A percentile compares a stretch with the other conserved stretches of the same genome.
Evolutionary conservation across 2,329 filamentous ascomycete genomes (phyloP).

Genomic region (Scedosporium boydii): DNA sequence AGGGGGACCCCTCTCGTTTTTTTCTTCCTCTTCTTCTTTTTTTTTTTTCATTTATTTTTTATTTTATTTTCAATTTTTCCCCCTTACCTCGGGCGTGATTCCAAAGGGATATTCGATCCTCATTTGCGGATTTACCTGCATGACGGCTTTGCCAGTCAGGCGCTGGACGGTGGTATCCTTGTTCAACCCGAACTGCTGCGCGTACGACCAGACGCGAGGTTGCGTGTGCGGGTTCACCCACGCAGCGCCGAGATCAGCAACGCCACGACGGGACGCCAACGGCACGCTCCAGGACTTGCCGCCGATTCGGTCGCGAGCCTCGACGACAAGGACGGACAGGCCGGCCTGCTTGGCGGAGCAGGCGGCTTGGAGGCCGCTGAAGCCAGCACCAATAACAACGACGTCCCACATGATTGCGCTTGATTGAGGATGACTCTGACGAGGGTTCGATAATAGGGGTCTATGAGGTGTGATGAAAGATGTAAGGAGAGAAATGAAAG

Average conservation of each 20-base stretch:
- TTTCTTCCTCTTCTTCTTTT: too few relatives aligned
- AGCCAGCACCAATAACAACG: slow-evolving; percentile 25
- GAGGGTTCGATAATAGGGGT: too few relatives aligned
- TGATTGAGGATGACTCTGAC: too few relatives aligned
- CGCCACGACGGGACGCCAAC: slow-evolving; percentile 8
- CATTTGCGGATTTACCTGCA: slow-evolving; percentile 16
- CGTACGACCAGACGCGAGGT: slow-evolving; percentile 17
- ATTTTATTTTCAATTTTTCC: too few relatives aligned
- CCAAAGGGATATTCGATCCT: slow-evolving; percentile 22
- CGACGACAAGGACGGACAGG: slow-evolving; percentile 23
- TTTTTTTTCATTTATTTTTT: too few relatives aligned
- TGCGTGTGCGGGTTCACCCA: slow-evolving; percentile 19
- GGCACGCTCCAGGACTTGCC: slow-evolving; percentile 26
- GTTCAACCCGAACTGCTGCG: slow-evolving; percentile 17
- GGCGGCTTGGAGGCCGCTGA: slow-evolving; percentile 26
- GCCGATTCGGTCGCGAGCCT: slow-evolving; percentile 31
- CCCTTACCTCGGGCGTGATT: slow-evolving; percentile 18
- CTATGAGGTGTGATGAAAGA: too few relatives aligned
- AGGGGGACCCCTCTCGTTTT: too few relatives aligned
- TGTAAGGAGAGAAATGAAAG: too few relatives aligned
- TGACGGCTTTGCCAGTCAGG: slow-evolving; percentile 18
- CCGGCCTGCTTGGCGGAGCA: slow-evolving; percentile 19
- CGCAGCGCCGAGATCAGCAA: slow-evolving; percentile 12
- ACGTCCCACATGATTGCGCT: slow-evolving; percentile 21
- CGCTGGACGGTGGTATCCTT: slow-evolving; percentile 22